A percentile compares a stretch with the other conserved stretches of the same genome.
phyloP scores from a whole-genome alignment of 192 early-diverging fungal species.

The Ramicandelaber brevisporus region DNA sequence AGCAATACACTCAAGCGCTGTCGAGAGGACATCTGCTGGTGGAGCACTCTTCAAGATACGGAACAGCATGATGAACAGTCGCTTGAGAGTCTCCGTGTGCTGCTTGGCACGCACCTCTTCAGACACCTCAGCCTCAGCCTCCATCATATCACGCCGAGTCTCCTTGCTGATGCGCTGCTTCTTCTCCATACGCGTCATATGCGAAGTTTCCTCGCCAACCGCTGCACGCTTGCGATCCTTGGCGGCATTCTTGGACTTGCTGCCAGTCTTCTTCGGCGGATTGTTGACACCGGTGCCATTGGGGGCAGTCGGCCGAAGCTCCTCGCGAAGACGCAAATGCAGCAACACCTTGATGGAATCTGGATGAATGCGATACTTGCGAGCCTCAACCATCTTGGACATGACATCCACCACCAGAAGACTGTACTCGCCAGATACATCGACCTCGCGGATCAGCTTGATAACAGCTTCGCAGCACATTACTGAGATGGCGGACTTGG shows the following conservation, averaged over 20 bases:
- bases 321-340: conserved; percentile 59
- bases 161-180: conserved; percentile 26
- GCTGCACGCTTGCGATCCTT: too few relatives aligned
- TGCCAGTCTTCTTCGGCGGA: conserved; percentile 21
- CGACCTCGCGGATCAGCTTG: conserved; percentile 53
- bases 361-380: conserved; percentile 41
- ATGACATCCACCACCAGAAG: conserved; percentile 71
- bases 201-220: conserved; percentile 17
- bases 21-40: conserved; percentile 18
- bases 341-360: conserved; percentile 46
- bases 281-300: conserved; percentile 21
- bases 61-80: conserved; percentile 86
- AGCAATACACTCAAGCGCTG: conserved; percentile 30
- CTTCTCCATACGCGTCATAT: conserved; percentile 33
- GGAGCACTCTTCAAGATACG: conserved; percentile 50
- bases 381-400: conserved; percentile 58
- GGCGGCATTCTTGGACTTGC: conserved; percentile 10
- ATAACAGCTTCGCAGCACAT: conserved; percentile 52
- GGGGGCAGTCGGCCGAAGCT: conserved; percentile 29
- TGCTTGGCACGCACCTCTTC: conserved; percentile 57
- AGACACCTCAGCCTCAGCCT: conserved; percentile 70
- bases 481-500: conserved; percentile 30
- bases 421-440: conserved; percentile 64
- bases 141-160: conserved; percentile 36
- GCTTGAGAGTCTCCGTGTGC: conserved; percentile 83